phyloP scores from a whole-genome alignment of 129 eudicot species.

The Lactuca sativa region DNA sequence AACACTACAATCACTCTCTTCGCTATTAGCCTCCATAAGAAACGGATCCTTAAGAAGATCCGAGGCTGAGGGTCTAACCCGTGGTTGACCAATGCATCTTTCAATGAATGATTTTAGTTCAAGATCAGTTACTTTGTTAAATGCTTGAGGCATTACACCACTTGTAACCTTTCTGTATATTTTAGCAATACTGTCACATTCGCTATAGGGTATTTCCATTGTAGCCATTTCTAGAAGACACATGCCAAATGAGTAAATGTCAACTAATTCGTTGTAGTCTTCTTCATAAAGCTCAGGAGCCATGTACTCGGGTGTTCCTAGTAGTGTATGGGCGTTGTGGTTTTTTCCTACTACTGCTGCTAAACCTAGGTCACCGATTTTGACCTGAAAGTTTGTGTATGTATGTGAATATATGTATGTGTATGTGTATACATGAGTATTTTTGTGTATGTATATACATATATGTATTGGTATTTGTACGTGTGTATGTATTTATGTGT shows the following conservation, averaged over 20 bases:
- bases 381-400: constrained; percentile 42
- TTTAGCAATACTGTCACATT: constrained; percentile 69
- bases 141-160: constrained; percentile 61
- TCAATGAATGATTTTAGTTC: constrained; percentile 71
- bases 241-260: constrained; percentile 92
- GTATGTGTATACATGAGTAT: no score
- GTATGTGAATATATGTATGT: no score
- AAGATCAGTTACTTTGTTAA: constrained; percentile 51
- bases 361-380: constrained; percentile 76
- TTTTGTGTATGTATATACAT: no score
- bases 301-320: constrained; percentile 85
- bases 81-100: constrained; percentile 63
- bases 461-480: no score
- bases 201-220: constrained; percentile 71
- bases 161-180: constrained; percentile 66
- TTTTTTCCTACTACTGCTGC: constrained; percentile 74
- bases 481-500: neutral
- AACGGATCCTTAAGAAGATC: constrained; percentile 74
- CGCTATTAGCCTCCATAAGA: constrained; percentile 34
- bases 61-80: constrained; percentile 63
- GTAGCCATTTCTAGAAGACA: constrained; percentile 87
- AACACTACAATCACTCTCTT: constrained; percentile 30
- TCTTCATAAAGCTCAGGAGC: constrained; percentile 87
- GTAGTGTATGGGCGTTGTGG: constrained; percentile 66
- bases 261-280: constrained; percentile 69